phyloP scores from a whole-genome alignment of 202 grass and related monocot species.

The Brachypodium distachyon region DNA sequence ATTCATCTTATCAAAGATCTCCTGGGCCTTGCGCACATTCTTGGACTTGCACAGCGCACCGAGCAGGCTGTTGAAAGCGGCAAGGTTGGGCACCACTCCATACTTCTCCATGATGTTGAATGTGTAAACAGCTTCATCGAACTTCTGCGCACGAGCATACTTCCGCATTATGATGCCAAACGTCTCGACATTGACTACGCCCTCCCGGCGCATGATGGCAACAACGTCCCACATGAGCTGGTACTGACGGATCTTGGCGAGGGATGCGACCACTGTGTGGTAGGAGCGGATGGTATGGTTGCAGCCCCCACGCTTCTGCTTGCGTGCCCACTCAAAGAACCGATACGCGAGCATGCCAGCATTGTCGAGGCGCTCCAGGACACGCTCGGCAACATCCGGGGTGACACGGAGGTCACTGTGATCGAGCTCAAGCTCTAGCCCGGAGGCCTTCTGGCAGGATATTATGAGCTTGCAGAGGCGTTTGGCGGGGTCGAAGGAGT shows the following conservation, averaged over 20 bases:
- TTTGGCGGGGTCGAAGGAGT: slow-evolving; percentile 19
- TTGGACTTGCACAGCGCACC: slow-evolving; percentile 76
- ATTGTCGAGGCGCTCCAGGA: slow-evolving; percentile 68
- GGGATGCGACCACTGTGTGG: slow-evolving; percentile 69
- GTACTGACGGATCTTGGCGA: slow-evolving; percentile 89
- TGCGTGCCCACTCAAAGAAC: slow-evolving; percentile 80
- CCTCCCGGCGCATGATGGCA: slow-evolving; percentile 56
- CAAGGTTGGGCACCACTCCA: slow-evolving; percentile 45
- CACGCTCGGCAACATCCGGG: slow-evolving; percentile 44
- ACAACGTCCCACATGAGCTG: slow-evolving; percentile 90
- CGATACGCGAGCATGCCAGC: slow-evolving; percentile 84
- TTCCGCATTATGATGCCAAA: slow-evolving; percentile 94
- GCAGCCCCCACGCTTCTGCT: slow-evolving; percentile 46
- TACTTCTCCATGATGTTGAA: slow-evolving; percentile 93
- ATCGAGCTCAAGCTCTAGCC: slow-evolving; percentile 68
- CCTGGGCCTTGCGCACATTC: slow-evolving; percentile 79
- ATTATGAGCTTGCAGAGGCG: slow-evolving; percentile 59
- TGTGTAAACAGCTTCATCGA: slow-evolving; percentile 75
- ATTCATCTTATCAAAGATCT: slow-evolving; percentile 82
- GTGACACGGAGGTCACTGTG: slow-evolving; percentile 52
- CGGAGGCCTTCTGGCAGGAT: slow-evolving; percentile 36
- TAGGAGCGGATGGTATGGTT: slow-evolving; percentile 58
- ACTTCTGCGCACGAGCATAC: slow-evolving; percentile 75
- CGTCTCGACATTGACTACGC: slow-evolving; percentile 62
- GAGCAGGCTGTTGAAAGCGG: slow-evolving; percentile 72